phyloP scores from a whole-genome alignment of 2,329 filamentous ascomycete species.

The Talaromyces sp. region DNA sequence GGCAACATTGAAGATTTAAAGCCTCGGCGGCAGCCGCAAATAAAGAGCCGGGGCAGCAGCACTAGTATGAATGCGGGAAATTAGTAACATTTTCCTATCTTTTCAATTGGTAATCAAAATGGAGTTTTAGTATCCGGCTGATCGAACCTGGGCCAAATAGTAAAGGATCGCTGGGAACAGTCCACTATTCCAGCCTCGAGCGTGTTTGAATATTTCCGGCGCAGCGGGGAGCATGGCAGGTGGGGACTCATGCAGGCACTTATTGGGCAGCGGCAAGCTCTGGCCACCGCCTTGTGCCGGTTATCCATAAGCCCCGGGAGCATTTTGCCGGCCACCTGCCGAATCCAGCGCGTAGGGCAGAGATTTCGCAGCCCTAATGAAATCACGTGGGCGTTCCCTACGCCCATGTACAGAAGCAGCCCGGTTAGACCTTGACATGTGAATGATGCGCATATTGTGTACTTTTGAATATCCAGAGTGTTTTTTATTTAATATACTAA shows the following conservation, averaged over 20 bases:
- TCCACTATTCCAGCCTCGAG: neutral
- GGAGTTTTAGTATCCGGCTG: neutral
- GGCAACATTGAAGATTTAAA: neutral
- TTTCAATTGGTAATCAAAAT: neutral
- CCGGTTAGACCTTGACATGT: neutral
- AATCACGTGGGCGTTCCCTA: neutral
- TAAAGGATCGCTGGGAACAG: neutral
- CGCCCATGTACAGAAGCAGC: neutral
- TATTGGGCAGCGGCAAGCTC: neutral
- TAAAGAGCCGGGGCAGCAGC: neutral
- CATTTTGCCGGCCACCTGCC: neutral
- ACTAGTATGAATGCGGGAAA: neutral
- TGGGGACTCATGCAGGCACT: neutral
- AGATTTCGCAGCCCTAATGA: neutral
- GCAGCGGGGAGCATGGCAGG: neutral
- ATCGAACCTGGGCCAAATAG: neutral
- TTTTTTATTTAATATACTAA: neutral
- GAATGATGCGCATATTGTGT: neutral
- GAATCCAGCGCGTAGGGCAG: neutral
- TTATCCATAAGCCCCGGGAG: slow-evolving; percentile 16
- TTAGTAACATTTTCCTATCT: neutral
- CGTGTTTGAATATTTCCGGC: neutral
- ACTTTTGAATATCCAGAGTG: neutral
- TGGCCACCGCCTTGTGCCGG: slow-evolving; percentile 16
- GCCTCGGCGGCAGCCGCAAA: neutral